Conservation (phyloP, 129 eudicot genomes). For the Chrysanthemum seticuspe region DNA sequence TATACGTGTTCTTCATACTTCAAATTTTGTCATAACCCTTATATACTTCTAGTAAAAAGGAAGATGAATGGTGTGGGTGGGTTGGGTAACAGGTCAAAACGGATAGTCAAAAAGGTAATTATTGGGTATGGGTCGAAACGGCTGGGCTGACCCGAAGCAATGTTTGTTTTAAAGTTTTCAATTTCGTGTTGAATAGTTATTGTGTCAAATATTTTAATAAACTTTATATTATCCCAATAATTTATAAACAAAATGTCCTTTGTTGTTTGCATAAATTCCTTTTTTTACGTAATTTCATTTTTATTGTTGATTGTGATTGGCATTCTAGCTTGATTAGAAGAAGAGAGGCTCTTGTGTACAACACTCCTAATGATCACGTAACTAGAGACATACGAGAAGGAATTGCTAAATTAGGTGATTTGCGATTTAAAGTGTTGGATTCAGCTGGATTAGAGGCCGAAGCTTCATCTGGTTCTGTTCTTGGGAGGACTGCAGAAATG, state of each 20-base stretch:
- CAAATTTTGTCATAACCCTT: not conserved
- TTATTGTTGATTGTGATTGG: slow-evolving; percentile 16
- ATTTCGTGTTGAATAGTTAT: too few relatives aligned
- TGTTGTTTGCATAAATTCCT: not conserved
- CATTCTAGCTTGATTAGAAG: slow-evolving; percentile 72
- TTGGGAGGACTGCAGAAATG: slow-evolving; percentile 90
- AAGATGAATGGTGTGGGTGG: too few relatives aligned
- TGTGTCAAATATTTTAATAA: not conserved
- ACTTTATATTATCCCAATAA: not conserved
- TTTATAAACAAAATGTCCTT: not conserved
- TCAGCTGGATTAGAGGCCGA: slow-evolving; percentile 97
- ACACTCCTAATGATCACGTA: slow-evolving; percentile 90
- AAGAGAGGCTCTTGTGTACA: slow-evolving; percentile 97
- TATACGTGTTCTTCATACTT: not conserved
- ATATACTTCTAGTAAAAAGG: not conserved
- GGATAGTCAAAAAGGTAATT: not conserved
- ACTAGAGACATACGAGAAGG: slow-evolving; percentile 93
- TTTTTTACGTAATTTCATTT: not conserved
- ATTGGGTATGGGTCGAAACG: too few relatives aligned
- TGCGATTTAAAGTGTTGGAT: slow-evolving; percentile 85
- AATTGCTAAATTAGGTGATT: slow-evolving; percentile 81
- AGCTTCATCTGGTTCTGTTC: slow-evolving; percentile 96
- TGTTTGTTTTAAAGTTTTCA: too few relatives aligned
- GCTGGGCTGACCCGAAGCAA: too few relatives aligned
- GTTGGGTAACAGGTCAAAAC: slow-evolving; percentile 1